Evolutionary conservation across 768 basidiomycete genomes (phyloP).

Genomic region (Amanita rubescens): DNA sequence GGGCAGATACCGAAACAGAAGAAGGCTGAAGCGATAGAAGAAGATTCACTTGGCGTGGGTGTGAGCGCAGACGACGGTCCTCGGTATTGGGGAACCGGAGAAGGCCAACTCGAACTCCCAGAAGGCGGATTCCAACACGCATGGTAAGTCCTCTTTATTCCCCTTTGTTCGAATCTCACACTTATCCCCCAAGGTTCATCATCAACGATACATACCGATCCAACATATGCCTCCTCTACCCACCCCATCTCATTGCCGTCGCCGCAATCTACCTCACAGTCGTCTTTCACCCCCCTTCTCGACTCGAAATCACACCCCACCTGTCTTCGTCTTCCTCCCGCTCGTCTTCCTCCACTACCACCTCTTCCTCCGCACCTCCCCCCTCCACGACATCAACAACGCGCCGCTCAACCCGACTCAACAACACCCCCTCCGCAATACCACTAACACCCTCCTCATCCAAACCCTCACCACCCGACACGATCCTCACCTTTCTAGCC

Average conservation of each 20-base stretch:
- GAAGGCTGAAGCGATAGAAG: conserved; percentile 52
- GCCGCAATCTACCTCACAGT: conserved; percentile 87
- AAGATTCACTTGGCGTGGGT: conserved; percentile 30
- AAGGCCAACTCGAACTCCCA: conserved; percentile 72
- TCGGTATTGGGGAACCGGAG: conserved; percentile 74
- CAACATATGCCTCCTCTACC: conserved; percentile 88
- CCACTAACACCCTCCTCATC: conserved; percentile 16
- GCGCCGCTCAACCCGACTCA: conserved; percentile 50
- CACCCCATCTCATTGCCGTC: conserved; percentile 91
- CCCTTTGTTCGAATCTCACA: not conserved
- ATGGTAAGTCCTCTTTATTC: conserved; percentile 49
- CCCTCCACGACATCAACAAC: conserved; percentile 26
- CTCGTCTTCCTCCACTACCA: conserved; percentile 9
- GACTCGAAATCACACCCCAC: conserved; percentile 33
- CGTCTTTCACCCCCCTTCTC: conserved; percentile 58
- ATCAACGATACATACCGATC: conserved; percentile 96
- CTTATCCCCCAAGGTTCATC: conserved; percentile 62
- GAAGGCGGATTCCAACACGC: conserved; percentile 78
- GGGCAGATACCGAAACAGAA: conserved; percentile 31
- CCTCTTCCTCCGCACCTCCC: conserved; percentile 16
- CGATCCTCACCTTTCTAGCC: conserved; percentile 72
- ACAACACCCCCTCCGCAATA: conserved; percentile 21
- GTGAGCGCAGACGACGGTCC: conserved; percentile 43
- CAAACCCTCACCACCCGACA: conserved; percentile 44
- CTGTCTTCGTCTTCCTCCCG: conserved; percentile 13